Percentiles rank a stretch among this genome's conserved stretches.
These are phyloP conservation scores for Mucor lusitanicus DNA, from an alignment of 371 early-diverging fungal genomes.

Conservation along the genomic window DNA sequence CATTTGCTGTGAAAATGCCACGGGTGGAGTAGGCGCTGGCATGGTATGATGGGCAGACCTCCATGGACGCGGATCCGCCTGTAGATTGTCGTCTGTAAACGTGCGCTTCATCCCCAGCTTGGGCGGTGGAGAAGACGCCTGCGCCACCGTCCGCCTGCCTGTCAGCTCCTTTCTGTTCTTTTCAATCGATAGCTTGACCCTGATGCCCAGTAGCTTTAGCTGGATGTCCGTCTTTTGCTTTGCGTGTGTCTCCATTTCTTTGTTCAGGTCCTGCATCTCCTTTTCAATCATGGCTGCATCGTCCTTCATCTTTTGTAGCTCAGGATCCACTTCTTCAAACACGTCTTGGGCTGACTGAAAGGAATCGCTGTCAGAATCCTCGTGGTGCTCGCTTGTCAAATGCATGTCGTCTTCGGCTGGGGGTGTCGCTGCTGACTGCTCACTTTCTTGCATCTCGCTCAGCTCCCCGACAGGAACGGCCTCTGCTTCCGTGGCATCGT, in stretches of 20 bases:
- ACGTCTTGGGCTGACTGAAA: not conserved
- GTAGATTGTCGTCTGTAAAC: not conserved
- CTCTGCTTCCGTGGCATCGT: not conserved
- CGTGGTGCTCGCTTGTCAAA: not conserved
- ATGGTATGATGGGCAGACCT: not conserved
- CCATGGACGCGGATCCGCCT: not conserved
- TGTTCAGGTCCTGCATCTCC: not conserved
- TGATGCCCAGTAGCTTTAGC: conserved; percentile 23
- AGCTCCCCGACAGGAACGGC: not conserved
- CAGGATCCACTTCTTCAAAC: not conserved
- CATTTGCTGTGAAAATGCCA: not conserved
- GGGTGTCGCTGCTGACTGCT: not conserved
- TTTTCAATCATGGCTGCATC: not conserved
- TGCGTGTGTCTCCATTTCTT: not conserved
- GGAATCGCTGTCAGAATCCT: not conserved
- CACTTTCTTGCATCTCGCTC: not conserved
- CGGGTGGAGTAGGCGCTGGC: too few relatives aligned
- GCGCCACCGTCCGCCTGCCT: not conserved
- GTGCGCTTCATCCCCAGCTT: not conserved
- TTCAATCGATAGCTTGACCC: conserved; percentile 26
- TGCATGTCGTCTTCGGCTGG: not conserved
- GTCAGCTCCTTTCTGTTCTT: conserved; percentile 13
- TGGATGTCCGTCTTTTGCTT: conserved; percentile 2
- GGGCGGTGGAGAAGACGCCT: not conserved
- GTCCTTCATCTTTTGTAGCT: not conserved